Evolutionary conservation across 1,284 basidiomycete genomes (phyloP).

Genomic region (Caloboletus firmus): DNA sequence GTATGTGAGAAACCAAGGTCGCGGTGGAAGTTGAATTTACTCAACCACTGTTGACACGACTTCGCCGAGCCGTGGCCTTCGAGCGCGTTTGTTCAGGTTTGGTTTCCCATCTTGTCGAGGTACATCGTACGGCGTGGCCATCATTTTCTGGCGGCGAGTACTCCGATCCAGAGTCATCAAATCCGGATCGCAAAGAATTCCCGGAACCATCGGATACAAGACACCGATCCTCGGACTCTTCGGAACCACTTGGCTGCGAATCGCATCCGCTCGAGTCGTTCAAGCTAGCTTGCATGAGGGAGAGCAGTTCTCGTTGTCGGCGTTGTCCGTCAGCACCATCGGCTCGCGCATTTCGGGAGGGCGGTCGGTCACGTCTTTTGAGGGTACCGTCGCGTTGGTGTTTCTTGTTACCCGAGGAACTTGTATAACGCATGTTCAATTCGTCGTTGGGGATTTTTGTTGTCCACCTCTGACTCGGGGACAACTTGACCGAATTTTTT

Average conservation of each 20-base stretch:
- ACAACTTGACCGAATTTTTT: slow-evolving; percentile 10
- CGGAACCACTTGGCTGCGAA: slow-evolving; percentile 22
- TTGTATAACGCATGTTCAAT: slow-evolving; percentile 1
- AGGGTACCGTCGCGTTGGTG: slow-evolving; percentile 7
- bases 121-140: background rate
- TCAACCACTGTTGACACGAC: slow-evolving; percentile 14
- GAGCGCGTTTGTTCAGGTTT: slow-evolving; percentile 7
- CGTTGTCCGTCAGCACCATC: slow-evolving; percentile 14
- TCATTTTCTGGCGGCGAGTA: slow-evolving; percentile 31
- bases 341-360: slow-evolving; percentile 3
- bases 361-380: slow-evolving; percentile 13
- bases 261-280: slow-evolving; percentile 24
- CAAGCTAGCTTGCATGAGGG: background rate
- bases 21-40: slow-evolving; percentile 5
- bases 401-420: slow-evolving; percentile 8
- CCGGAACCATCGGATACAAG: slow-evolving; percentile 21
- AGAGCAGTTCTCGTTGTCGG: slow-evolving; percentile 25
- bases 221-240: slow-evolving; percentile 12
- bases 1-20: slow-evolving; percentile 7
- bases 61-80: slow-evolving; percentile 1
- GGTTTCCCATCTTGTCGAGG: slow-evolving; percentile 10
- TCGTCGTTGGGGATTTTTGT: slow-evolving; percentile 11
- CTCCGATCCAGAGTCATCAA: slow-evolving; percentile 32
- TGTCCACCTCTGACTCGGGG: slow-evolving; percentile 16
- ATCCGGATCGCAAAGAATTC: slow-evolving; percentile 21